Evolutionary conservation across 2,329 filamentous ascomycete species (phyloP), one percentile per base, ranked within the genome.

Genomic region (Cladophialophora carrionii): DNA sequence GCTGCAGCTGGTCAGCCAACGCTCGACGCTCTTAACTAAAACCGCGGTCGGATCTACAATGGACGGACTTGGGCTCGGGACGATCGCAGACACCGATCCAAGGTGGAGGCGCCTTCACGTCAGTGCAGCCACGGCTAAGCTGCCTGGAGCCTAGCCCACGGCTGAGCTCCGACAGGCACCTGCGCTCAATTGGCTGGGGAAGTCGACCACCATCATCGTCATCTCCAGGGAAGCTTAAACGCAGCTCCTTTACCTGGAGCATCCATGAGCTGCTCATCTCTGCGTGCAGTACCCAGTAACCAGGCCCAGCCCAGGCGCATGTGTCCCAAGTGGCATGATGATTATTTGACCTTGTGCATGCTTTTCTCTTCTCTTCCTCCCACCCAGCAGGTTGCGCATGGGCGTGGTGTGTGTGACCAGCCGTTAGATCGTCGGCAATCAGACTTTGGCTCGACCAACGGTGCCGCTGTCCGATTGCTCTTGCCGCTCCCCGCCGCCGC

Each of bases 21-120:
- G 34, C 0, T 20, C 2, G 41, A 14, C n/a, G 20, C 31, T 17
- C 31, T 24, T 48, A 24, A 54, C 49, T 61, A 32, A 29, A 61
- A 61, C 5, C 12, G 26, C 32, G 53, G 46, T 26, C 46, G 53
- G 57, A 61, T 61, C 62, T 51, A 46, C 57, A 56, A 32, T 56
- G 3, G n/a, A 54, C 62, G 62, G 62, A 61, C 62, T 64, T 64
- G 37, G 49, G 31, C 52, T 61, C 62, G 62, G 57, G 52, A 62
- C 46, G 58, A 65, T 65, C 63, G 62, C 31, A 43, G 31, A 22
- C 59, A 22, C 51, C 37, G 52, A 60, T 60, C 48, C 57, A 60
- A 58, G 7, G 29, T 43, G 41, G 46, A 58, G 49, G 51, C 22
- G 46, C 20, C 26, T 63, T 63, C 55, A 63, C 61, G 61, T 63